Conservation (phyloP, 2,329 filamentous ascomycete species). For the Zopfia rhizophila region DNA sequence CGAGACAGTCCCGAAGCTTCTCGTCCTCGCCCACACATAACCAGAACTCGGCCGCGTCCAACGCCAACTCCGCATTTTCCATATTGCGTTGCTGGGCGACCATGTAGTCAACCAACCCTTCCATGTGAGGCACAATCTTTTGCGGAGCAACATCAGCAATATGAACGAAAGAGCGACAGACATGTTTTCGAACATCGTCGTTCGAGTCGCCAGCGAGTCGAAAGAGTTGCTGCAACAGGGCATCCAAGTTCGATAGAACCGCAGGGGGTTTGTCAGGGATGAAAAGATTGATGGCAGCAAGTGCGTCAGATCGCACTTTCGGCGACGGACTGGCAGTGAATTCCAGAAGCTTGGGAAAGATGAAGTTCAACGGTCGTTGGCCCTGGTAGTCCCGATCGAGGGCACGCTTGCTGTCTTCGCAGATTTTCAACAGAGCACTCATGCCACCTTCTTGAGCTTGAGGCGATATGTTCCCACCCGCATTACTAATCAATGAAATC, state of each 20-base stretch:
- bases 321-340: conserved; percentile 81
- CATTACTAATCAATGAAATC: conserved; percentile 79
- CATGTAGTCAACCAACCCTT: conserved; percentile 91
- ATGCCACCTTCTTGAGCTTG: conserved; percentile 92
- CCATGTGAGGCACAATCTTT: conserved; percentile 88
- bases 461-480: conserved; percentile 71
- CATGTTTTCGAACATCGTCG: conserved; percentile 87
- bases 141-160: conserved; percentile 91
- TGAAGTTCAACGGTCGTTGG: conserved; percentile 84
- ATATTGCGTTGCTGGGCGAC: conserved; percentile 83
- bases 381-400: conserved; percentile 89
- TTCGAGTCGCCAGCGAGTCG: conserved; percentile 79
- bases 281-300: conserved; percentile 91
- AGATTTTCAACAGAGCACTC: conserved; percentile 92
- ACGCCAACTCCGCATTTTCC: conserved; percentile 87
- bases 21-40: conserved; percentile 90
- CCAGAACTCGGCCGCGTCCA: conserved; percentile 98
- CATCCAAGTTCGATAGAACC: conserved; percentile 81
- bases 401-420: conserved; percentile 91
- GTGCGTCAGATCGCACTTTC: conserved; percentile 81
- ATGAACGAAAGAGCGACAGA: conserved; percentile 92
- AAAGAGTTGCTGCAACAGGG: conserved; percentile 85
- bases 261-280: conserved; percentile 85
- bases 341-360: conserved; percentile 90
- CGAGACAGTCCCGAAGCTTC: conserved; percentile 78